Conservation (phyloP, 192 early-diverging fungal genomes). For the Mortierella claussenii region DNA sequence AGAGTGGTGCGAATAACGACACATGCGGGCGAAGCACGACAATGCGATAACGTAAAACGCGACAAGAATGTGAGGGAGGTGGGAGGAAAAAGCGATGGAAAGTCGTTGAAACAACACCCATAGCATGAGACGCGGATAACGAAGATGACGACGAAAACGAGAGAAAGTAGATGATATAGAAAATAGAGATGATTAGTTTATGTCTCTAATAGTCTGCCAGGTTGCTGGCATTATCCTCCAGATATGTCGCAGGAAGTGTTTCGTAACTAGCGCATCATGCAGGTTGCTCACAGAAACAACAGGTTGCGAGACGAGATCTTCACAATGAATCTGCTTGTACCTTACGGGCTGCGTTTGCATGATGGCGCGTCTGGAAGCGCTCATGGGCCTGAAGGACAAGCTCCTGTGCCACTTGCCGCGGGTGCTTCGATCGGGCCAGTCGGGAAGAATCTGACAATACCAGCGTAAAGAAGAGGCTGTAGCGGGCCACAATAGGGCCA, state of each 20-base stretch:
- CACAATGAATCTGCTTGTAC: slow-evolving; percentile 6
- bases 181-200: slow-evolving; percentile 5
- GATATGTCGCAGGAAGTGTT: too few species aligned
- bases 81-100: not conserved
- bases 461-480: slow-evolving; percentile 47
- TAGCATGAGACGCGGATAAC: not conserved
- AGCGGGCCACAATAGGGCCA: slow-evolving; percentile 34
- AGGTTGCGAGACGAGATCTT: not conserved
- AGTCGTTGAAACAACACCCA: not conserved
- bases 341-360: slow-evolving; percentile 28
- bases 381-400: slow-evolving; percentile 22
- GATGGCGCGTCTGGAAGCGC: slow-evolving; percentile 19
- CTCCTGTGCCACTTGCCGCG: slow-evolving; percentile 11
- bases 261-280: slow-evolving; percentile 32
- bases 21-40: not conserved
- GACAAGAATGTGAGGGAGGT: not conserved
- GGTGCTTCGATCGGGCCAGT: slow-evolving; percentile 17
- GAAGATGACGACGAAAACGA: not conserved
- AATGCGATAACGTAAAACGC: not conserved
- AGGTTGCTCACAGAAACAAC: not conserved
- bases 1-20: not conserved
- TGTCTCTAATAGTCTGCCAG: too few species aligned
- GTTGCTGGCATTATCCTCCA: too few species aligned
- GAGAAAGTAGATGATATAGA: not conserved
- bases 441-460: slow-evolving; percentile 38